Base-by-base conservation (phyloP, 2,329 filamentous ascomycete genomes). In the Botryosphaeria dothidea region DNA sequence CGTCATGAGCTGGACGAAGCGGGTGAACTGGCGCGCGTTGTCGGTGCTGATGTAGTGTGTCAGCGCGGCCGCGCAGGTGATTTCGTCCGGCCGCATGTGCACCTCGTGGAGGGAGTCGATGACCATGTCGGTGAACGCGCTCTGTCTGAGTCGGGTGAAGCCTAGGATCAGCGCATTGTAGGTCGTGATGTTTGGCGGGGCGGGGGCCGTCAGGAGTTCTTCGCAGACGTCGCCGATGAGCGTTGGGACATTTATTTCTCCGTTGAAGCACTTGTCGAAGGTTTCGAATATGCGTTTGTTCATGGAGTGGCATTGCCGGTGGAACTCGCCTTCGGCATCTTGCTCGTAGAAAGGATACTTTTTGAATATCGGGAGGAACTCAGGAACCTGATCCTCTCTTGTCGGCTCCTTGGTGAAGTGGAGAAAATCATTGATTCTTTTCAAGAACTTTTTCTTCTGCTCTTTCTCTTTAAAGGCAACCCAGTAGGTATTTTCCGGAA, bases 141-240 rank as follows among this genome's bases (percentile, higher is more conserved):
- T 66, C n/a, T 68, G 69, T 43, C 70, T 66, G 69, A 72, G 75
- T 36, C 70, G 69, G 54, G 67, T 69, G 58, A 94, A 87, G n/a
- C 86, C 85, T n/a, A 85, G 74, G 2, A 94, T 83, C 27, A 95
- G 81, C 13, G 84, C 83, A 71, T 93, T 93, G 78, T 88, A 92
- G 3, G 88, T 92, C 68, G 87, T 82, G 38, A 91, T 83, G 67
- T 86, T 86, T 0, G 91, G 90, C 0, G 87, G 85, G 19, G 85
- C 80, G 1, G 83, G 74, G 2, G 86, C 87, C 3, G 86, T 79
- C 17, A 92, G 81, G 3, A 95, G 78, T 71, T 92, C 92, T 75
- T 89, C 88, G 66, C 81, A 84, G 19, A 86, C 76, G 63, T 80
- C 79, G 29, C 67, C 71, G 54, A 76, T 66, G 19, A 74, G 67